These are phyloP conservation scores for Quercus lobata DNA, from an alignment of 331 rosid genomes.

Conservation along the genomic window DNA sequence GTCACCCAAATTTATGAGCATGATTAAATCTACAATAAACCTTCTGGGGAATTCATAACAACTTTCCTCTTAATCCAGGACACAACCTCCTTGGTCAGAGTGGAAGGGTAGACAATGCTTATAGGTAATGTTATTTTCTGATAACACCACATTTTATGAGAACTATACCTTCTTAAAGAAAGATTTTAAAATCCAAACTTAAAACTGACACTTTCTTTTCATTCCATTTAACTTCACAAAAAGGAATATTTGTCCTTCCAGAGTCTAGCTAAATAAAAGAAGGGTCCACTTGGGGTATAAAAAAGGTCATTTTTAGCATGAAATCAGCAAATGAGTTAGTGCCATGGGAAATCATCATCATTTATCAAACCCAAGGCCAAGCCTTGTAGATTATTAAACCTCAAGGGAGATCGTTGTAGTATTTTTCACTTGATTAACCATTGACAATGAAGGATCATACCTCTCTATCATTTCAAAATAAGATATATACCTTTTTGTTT, in stretches of 20 bases:
- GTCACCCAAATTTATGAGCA: background rate
- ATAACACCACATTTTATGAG: background rate
- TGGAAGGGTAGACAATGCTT: background rate
- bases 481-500: background rate
- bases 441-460: background rate
- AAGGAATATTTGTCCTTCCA: background rate
- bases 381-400: background rate
- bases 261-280: background rate
- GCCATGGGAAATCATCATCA: background rate
- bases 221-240: background rate
- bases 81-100: background rate
- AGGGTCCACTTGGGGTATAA: background rate
- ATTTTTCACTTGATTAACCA: background rate
- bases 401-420: background rate
- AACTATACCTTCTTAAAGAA: background rate
- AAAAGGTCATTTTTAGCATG: background rate
- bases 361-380: background rate
- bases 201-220: background rate
- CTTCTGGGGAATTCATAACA: background rate
- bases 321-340: background rate
- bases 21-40: background rate
- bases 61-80: background rate
- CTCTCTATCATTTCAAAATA: background rate
- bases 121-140: background rate
- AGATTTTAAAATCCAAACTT: background rate